Evolutionary conservation across 108 stramenopile genomes (phyloP).

Genomic region (Skeletonema tropicum): DNA sequence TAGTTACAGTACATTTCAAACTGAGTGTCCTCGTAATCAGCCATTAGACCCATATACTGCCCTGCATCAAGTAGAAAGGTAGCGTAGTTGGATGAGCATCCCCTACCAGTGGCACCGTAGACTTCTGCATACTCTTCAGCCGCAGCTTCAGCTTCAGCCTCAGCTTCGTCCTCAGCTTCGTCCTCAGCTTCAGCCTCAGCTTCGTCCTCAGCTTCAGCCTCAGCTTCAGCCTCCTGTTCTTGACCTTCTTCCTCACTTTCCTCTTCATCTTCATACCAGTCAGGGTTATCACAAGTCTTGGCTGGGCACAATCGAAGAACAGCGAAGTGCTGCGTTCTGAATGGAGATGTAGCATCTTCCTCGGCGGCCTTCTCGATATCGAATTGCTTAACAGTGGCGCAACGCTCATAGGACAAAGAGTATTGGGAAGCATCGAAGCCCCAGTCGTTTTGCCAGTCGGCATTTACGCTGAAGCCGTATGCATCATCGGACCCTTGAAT

Average conservation of each 20-base stretch:
- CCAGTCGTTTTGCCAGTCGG: neutral
- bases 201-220: neutral
- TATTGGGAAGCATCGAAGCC: no score
- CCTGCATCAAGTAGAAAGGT: conserved; percentile 77
- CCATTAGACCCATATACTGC: conserved; percentile 74
- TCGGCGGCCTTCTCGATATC: no score
- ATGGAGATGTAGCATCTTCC: conserved; percentile 54
- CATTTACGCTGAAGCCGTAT: neutral
- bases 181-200: neutral
- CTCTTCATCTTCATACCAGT: neutral
- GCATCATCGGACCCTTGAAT: neutral
- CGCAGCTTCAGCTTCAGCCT: neutral
- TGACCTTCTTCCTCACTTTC: neutral
- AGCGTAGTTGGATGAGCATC: conserved; percentile 71
- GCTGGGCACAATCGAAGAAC: conserved; percentile 83
- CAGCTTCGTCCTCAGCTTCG: neutral
- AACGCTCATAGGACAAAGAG: no score
- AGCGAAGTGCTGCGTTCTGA: conserved; percentile 74
- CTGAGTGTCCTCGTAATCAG: conserved; percentile 56
- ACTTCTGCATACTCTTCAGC: conserved; percentile 10
- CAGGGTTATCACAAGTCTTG: conserved; percentile 45
- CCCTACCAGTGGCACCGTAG: conserved; percentile 47
- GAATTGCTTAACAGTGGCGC: no score
- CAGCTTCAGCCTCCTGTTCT: neutral
- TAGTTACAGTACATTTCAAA: conserved; percentile 69